Evolutionary conservation across 805 yeast genomes (phyloP), one percentile per base, ranked within the genome.

Genomic region (Hanseniaspora singularis): DNA sequence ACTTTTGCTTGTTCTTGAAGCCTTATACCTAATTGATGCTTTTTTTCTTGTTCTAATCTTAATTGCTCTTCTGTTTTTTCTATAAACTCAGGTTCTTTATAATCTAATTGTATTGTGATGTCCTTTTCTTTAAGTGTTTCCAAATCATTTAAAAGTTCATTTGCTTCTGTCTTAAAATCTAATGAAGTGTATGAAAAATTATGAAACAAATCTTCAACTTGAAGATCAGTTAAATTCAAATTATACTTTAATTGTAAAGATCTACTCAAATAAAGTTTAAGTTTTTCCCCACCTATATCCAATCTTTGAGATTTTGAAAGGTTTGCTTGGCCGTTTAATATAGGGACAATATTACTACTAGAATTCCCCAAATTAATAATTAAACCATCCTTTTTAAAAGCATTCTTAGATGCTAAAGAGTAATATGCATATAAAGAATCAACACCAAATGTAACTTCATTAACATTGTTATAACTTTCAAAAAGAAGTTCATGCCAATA

Each of bases 1-100:
- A 79, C 81, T 55, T 81, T 87, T 0, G 96, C 96, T 62, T 87
- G 96, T 56, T 85, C 94, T 64, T 92, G 97, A 51, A 94, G 69
- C 53, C 94, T 71, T 52, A 80, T 74, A 8, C 96, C 96, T 52
- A 81, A 82, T 58, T 87, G 96, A 55, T 74, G 73, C 51, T 95
- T 72, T 58, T 81, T 79, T 53, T 81, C 89, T 1, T 88, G 80
- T 52, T 83, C 87, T 22, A 72, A 61, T 18, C 74, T 77, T 22
- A 88, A 62, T 59, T 89, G 96, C 61, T 85, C 95, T 50, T 81
- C 92, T 0, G 86, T 66, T 58, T 88, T 88, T 58, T 80, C 84
- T 37, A 74, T 76, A 44, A 74, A 79, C 8, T 74, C 69, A 2
- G 75, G 71, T 50, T 74, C 83, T 1, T 76, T 71, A 48, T 81